Evolutionary conservation across 2,329 filamentous ascomycete genomes (phyloP).

Genomic region (Ampelomyces quisqualis): DNA sequence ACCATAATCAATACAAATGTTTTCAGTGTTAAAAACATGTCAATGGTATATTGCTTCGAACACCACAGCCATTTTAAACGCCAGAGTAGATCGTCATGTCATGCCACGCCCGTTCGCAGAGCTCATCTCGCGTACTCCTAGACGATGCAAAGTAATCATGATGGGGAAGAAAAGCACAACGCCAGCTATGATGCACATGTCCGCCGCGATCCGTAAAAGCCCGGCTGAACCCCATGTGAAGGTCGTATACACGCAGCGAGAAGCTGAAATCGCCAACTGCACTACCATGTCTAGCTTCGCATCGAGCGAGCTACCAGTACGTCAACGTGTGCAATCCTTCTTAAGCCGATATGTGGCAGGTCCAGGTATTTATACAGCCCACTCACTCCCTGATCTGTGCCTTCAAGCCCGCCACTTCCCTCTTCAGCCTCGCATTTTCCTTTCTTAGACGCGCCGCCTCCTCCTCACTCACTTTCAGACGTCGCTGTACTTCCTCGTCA

Average conservation of each 20-base stretch:
- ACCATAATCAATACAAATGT: not conserved
- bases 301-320: not conserved
- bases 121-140: too few relatives aligned
- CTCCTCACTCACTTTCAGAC: conserved; percentile 72
- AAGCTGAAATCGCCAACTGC: conserved; percentile 2
- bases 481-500: conserved; percentile 72
- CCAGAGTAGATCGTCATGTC: conserved; percentile 15
- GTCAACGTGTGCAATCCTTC: not conserved
- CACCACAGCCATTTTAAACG: conserved; percentile 5
- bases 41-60: conserved; percentile 24
- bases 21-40: conserved; percentile 13
- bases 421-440: conserved; percentile 79
- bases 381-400: conserved; percentile 51
- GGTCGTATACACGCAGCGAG: conserved; percentile 15
- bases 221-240: conserved; percentile 9
- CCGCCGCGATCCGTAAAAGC: conserved; percentile 11
- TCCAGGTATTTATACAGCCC: not conserved
- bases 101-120: conserved; percentile 6
- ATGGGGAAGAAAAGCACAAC: conserved; percentile 11
- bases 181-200: conserved; percentile 7
- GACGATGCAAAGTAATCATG: too few relatives aligned
- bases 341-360: not conserved
- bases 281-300: not conserved
- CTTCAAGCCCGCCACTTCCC: conserved; percentile 71
- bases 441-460: conserved; percentile 76